A percentile compares a stretch with the other conserved stretches of the same genome.
phyloP scores from a whole-genome alignment of 805 yeast species.

The Candida namnaoensis region DNA sequence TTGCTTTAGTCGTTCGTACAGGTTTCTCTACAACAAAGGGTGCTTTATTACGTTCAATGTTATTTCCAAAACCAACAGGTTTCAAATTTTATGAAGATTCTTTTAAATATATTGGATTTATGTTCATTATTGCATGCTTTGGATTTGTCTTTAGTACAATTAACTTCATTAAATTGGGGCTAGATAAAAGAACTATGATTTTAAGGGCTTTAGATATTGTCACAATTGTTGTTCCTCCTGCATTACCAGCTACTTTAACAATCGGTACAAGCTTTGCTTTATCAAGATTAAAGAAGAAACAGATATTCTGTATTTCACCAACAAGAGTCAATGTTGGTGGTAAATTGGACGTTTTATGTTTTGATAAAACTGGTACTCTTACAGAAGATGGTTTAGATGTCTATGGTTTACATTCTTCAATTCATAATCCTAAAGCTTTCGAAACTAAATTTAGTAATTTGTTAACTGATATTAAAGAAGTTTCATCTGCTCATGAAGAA shows the following conservation, averaged over 20 bases:
- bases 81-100: constrained; percentile 93
- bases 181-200: constrained; percentile 61
- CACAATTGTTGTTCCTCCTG: constrained; percentile 98
- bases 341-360: constrained; percentile 80
- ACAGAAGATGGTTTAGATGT: constrained; percentile 96
- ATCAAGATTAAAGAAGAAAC: constrained; percentile 55
- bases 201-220: constrained; percentile 88
- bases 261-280: constrained; percentile 95
- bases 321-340: constrained; percentile 96
- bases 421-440: constrained; percentile 3
- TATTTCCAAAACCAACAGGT: constrained; percentile 90
- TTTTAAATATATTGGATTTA: constrained; percentile 90
- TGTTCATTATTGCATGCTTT: constrained; percentile 74
- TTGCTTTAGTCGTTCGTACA: constrained; percentile 81
- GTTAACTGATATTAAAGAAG: constrained; percentile 11
- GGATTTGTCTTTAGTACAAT: constrained; percentile 83
- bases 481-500: constrained; percentile 12
- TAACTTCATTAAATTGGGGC: constrained; percentile 71
- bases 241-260: constrained; percentile 93
- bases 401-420: constrained; percentile 46
- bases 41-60: constrained; percentile 86
- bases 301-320: constrained; percentile 88
- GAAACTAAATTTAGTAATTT: constrained; percentile 20
- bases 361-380: constrained; percentile 95
- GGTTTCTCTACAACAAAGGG: constrained; percentile 97